Conservation (phyloP, 1,284 basidiomycete genomes). For the Ustilago cynodontis region DNA sequence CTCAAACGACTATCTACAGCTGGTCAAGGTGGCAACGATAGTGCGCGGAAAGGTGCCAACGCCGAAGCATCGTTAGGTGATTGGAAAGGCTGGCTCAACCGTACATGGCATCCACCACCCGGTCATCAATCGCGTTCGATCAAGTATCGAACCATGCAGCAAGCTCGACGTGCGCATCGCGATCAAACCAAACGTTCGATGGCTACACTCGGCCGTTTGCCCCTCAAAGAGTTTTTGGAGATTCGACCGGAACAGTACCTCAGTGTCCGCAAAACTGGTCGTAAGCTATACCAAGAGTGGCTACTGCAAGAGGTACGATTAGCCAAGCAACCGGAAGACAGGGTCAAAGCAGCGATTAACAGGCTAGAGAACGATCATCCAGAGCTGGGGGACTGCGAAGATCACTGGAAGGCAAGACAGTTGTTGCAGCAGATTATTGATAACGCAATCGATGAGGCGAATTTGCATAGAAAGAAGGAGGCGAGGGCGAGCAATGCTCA, state of each 20-base stretch:
- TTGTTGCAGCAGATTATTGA: conserved; percentile 61
- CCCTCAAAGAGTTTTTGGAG: conserved; percentile 58
- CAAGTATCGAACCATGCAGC: conserved; percentile 53
- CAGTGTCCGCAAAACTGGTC: conserved; percentile 53
- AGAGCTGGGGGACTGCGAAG: conserved; percentile 56
- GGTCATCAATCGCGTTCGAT: conserved; percentile 38
- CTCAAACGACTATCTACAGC: conserved; percentile 38
- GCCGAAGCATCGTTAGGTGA: conserved; percentile 45
- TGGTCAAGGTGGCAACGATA: conserved; percentile 18
- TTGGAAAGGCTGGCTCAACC: conserved; percentile 53
- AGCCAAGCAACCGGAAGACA: conserved; percentile 56
- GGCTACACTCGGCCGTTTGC: conserved; percentile 55
- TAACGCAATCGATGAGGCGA: conserved; percentile 60
- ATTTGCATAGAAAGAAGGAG: conserved; percentile 55
- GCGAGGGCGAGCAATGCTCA: conserved; percentile 36
- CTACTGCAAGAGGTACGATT: conserved; percentile 54
- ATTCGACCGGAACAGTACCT: conserved; percentile 55
- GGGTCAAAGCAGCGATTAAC: conserved; percentile 54
- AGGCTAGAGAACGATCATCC: conserved; percentile 50
- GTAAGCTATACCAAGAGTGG: conserved; percentile 59
- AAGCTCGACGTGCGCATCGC: conserved; percentile 43
- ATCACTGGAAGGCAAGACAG: conserved; percentile 56
- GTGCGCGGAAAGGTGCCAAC: conserved; percentile 29
- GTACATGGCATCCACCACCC: conserved; percentile 40
- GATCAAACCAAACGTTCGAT: conserved; percentile 53